A percentile compares a stretch with the other conserved stretches of the same genome.
Evolutionary conservation across 208 protist species (phyloP).

Genomic region (Leishmania major): DNA sequence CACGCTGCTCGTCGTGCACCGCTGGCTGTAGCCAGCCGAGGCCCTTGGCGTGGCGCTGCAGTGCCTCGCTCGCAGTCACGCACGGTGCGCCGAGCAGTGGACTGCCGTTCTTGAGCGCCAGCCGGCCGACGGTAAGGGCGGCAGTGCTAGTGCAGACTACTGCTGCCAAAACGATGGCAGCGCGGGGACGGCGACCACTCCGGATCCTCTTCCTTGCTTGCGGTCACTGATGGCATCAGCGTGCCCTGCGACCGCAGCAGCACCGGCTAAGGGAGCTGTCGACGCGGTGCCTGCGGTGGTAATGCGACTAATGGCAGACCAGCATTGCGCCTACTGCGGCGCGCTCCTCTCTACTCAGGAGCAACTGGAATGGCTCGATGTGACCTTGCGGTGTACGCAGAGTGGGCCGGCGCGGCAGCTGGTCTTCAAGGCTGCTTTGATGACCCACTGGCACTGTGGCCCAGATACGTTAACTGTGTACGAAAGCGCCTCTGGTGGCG

Average conservation of each 20-base stretch:
- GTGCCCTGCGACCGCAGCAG: not conserved
- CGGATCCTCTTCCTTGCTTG: not conserved
- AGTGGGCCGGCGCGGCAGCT: slow-evolving; percentile 19
- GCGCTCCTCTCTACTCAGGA: slow-evolving; percentile 9
- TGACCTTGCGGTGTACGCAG: not conserved
- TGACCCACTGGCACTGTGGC: slow-evolving; percentile 2
- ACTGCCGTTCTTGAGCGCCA: not conserved
- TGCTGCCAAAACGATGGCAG: not conserved
- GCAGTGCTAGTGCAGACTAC: not conserved
- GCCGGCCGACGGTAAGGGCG: not conserved
- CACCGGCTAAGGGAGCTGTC: not conserved
- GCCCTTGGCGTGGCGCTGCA: not conserved
- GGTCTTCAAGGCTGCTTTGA: not conserved
- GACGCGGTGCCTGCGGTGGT: not conserved
- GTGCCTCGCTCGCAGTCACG: slow-evolving; percentile 21
- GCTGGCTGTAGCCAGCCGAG: slow-evolving; percentile 9
- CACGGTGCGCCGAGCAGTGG: slow-evolving; percentile 15
- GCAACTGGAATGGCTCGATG: slow-evolving; percentile 6
- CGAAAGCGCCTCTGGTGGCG: not conserved
- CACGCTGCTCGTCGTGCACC: not conserved
- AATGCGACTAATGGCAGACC: not conserved
- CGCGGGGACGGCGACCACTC: not conserved
- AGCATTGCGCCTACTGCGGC: slow-evolving; percentile 19
- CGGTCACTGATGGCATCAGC: not conserved
- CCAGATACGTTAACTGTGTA: not conserved